Conservation (phyloP, 495 filamentous ascomycete species). For the Trypethelium eluteriae region DNA sequence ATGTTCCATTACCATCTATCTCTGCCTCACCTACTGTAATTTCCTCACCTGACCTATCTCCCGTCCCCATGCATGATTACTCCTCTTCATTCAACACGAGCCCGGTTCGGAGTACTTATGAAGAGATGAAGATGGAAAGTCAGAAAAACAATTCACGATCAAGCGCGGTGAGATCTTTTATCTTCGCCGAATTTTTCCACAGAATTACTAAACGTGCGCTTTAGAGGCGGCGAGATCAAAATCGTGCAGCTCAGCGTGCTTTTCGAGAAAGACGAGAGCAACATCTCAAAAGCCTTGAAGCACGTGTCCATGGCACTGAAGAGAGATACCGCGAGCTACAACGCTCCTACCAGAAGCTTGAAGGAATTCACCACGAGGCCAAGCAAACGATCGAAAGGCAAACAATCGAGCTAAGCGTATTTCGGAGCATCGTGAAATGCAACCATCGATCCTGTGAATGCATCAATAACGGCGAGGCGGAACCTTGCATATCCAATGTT, state of each 20-base stretch:
- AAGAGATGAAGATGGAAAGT: background rate
- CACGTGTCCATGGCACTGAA: background rate
- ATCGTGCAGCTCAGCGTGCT: slow-evolving; percentile 8
- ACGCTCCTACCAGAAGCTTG: background rate
- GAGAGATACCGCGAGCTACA: slow-evolving; percentile 1
- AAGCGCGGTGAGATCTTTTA: background rate
- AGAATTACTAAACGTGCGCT: background rate
- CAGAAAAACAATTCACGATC: slow-evolving; percentile 1
- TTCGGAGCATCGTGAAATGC: slow-evolving; percentile 8
- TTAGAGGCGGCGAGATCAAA: slow-evolving; percentile 6
- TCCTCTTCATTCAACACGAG: background rate
- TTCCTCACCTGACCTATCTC: slow-evolving; percentile 1
- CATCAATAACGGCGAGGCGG: background rate
- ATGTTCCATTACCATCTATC: background rate
- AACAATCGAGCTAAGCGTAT: background rate
- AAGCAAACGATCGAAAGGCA: slow-evolving; percentile 1
- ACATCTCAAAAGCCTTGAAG: background rate
- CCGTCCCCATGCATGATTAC: background rate
- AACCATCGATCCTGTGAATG: slow-evolving; percentile 5
- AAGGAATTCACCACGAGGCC: slow-evolving; percentile 1
- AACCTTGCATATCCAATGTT: background rate
- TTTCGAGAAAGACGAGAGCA: slow-evolving; percentile 5
- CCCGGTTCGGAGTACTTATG: background rate
- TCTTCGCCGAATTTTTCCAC: too few relatives aligned
- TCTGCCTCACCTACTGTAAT: background rate